A percentile compares a stretch with the other conserved stretches of the same genome.
Conservation (phyloP, 768 basidiomycete species). For the Sarcodon aspratus region DNA sequence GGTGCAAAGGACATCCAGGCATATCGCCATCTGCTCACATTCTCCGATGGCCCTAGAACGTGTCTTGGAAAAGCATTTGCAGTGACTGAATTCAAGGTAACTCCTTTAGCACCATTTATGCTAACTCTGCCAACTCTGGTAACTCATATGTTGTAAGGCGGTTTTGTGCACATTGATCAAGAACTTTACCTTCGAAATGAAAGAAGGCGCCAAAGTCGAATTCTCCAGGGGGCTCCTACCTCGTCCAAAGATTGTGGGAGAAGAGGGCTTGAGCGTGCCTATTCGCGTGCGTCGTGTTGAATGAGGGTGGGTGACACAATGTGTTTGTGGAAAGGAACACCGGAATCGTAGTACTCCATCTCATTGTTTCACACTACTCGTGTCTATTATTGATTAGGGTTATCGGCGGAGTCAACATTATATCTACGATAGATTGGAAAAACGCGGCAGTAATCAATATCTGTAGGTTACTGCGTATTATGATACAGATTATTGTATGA, state of each 20-base stretch:
- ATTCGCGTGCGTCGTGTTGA: slow-evolving; percentile 13
- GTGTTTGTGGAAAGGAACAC: no score
- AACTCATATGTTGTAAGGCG: slow-evolving; percentile 16
- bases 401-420: no score
- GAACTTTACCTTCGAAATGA: slow-evolving; percentile 28
- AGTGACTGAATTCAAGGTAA: slow-evolving; percentile 29
- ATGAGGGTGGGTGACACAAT: background rate
- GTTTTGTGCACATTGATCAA: slow-evolving; percentile 29
- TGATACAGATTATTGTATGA: no score
- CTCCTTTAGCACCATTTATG: no score
- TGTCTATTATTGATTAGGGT: no score
- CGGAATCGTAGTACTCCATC: no score
- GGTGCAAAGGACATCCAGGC: slow-evolving; percentile 23
- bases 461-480: no score
- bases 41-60: slow-evolving; percentile 30
- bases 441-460: no score
- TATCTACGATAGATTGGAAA: no score
- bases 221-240: slow-evolving; percentile 9
- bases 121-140: no score
- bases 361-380: no score
- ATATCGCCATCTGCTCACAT: slow-evolving; percentile 29
- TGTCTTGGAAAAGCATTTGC: slow-evolving; percentile 35
- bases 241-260: slow-evolving; percentile 11
- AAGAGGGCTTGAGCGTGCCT: slow-evolving; percentile 13
- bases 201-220: slow-evolving; percentile 19